Base-by-base conservation (phyloP, 2,329 filamentous ascomycete genomes). In the Esteya vermicola region DNA sequence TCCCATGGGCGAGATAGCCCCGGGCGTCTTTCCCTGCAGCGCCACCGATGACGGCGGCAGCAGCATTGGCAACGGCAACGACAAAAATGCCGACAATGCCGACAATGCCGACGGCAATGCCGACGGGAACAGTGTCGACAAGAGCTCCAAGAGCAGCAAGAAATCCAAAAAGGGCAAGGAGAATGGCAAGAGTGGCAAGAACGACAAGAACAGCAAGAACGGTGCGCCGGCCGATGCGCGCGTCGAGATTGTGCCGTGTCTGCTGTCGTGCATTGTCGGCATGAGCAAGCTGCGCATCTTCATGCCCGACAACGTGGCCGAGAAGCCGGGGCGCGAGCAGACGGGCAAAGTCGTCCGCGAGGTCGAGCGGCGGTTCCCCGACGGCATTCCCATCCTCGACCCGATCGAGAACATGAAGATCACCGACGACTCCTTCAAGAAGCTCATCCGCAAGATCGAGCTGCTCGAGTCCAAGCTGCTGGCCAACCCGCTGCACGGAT, bases 331-430 rank as follows among this genome's bases (percentile, higher is more conserved):
- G 44, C 72, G 74, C 23, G 64, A 73, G 2, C 72, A 80, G 14
- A 70, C 82, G 36, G 75, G 79, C 42, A 82, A 82, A 48, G 72
- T 68, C 1, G 60, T 96, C 22, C 71, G 75, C 32, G 89, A 96
- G 58, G 79, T 93, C 14, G 74, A 83, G 59, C 77, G 77, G 49
- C 79, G 91, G 21, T 96, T 98, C 63, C 86, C 88, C 1, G 91
- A 98, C 54, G 91, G 91, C 4, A 65, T 98, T 42, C 81, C 91
- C 4, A 69, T 88, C 7, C 64, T 98, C 16, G 91, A 98, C 52
- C 91, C 91, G 0, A 80, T 98, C 30, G 88, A 96, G 58, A 88
- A 95, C 54, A 96, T 98, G 91, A 74, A 77, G 22, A 96, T 98
- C 52, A 80, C 70, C 4, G 91, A 96, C 52, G 86, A 94, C 1